These are phyloP conservation scores for Neurospora sp. DNA, from an alignment of 495 filamentous ascomycete species.

Conservation along the genomic window DNA sequence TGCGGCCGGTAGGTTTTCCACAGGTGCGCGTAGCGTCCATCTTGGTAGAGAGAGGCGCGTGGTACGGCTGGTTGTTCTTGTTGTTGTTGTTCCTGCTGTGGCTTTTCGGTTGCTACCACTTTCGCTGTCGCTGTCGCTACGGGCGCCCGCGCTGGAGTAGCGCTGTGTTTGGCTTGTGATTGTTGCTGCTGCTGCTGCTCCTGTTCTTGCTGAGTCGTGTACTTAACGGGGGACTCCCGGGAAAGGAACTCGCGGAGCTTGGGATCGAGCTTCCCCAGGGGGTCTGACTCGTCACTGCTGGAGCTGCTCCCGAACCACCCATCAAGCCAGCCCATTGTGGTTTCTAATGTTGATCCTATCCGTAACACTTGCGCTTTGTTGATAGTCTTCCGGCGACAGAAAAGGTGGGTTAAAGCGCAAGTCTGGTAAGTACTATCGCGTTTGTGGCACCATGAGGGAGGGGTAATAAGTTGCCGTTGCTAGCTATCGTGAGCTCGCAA, in stretches of 20 bases:
- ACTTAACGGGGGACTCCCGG: slow-evolving; percentile 70
- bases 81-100: not conserved
- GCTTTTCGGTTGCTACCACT: not conserved
- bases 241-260: slow-evolving; percentile 75
- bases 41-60: slow-evolving; percentile 40
- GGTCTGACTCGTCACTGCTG: slow-evolving; percentile 43
- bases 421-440: not conserved
- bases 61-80: slow-evolving; percentile 15
- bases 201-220: slow-evolving; percentile 29
- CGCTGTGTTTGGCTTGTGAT: slow-evolving; percentile 1
- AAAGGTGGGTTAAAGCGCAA: not conserved
- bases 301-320: slow-evolving; percentile 26
- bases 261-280: slow-evolving; percentile 75
- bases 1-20: slow-evolving; percentile 81
- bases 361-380: not conserved
- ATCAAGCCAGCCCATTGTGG: slow-evolving; percentile 62
- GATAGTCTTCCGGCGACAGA: not conserved
- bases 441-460: not conserved
- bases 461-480: not conserved
- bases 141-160: not conserved
- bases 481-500: not conserved
- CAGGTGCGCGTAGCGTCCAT: slow-evolving; percentile 87
- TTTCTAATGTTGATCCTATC: not conserved
- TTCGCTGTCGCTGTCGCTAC: not conserved
- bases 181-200: not conserved